Evolutionary conservation across 2,329 filamentous ascomycete genomes (phyloP).

Genomic region (Monosporascus sp.): DNA sequence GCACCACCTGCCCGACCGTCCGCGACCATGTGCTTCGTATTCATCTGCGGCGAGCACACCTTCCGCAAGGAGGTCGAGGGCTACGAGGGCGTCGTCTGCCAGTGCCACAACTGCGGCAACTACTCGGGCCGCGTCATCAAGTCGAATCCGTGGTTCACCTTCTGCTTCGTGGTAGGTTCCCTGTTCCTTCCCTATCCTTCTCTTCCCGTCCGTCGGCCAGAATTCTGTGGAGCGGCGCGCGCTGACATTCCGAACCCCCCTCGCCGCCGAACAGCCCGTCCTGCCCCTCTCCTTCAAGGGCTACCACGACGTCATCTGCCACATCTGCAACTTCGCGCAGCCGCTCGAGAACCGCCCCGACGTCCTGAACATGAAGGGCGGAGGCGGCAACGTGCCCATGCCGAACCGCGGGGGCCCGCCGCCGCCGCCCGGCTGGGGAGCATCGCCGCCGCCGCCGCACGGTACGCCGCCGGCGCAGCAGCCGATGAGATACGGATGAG

Average conservation of each 20-base stretch:
- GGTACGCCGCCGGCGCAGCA: constrained; percentile 1
- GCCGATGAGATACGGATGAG: background rate
- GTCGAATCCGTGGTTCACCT: constrained; percentile 69
- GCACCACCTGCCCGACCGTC: too few species aligned
- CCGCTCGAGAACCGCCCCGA: constrained; percentile 55
- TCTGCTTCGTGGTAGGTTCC: constrained; percentile 64
- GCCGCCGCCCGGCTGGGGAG: constrained; percentile 30
- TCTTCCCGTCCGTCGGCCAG: background rate
- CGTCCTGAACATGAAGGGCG: constrained; percentile 47
- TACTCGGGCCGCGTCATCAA: constrained; percentile 57
- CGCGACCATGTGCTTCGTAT: constrained; percentile 53
- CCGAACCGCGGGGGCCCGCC: constrained; percentile 23
- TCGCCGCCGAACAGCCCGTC: constrained; percentile 50
- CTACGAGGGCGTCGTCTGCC: constrained; percentile 57
- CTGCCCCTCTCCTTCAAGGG: constrained; percentile 65
- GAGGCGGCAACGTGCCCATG: constrained; percentile 33
- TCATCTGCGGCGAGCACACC: constrained; percentile 57
- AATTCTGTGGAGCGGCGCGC: too few species aligned
- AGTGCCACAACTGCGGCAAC: constrained; percentile 65
- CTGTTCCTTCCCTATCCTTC: background rate
- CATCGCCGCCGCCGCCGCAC: constrained; percentile 7
- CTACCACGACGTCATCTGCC: constrained; percentile 66
- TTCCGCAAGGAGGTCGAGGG: constrained; percentile 56
- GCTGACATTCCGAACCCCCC: background rate
- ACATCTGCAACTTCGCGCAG: constrained; percentile 73